Conservation (phyloP, 345 rosid genomes). For the Rhizophora apiculata region DNA sequence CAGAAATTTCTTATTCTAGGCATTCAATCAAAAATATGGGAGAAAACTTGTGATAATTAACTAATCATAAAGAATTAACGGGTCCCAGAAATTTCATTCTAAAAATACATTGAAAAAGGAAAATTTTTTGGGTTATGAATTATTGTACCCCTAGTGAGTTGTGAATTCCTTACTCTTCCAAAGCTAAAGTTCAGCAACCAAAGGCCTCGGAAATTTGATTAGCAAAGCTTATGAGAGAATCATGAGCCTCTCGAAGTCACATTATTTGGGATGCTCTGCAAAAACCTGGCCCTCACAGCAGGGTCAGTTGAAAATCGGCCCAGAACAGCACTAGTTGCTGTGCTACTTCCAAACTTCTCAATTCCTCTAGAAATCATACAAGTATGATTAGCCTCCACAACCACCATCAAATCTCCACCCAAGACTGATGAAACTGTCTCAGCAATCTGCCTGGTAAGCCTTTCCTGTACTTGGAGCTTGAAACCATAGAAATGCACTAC, state of each 20-base stretch:
- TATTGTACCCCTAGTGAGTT: neutral
- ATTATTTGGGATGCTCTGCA: constrained; percentile 50
- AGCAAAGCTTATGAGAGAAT: neutral
- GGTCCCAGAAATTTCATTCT: neutral
- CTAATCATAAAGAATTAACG: neutral
- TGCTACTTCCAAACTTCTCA: constrained; percentile 87
- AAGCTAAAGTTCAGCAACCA: too few species aligned
- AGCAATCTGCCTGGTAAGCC: constrained; percentile 84
- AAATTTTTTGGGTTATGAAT: neutral
- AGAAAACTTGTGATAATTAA: neutral
- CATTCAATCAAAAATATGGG: neutral
- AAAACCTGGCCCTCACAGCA: constrained; percentile 53
- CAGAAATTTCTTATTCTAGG: neutral
- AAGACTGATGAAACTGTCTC: constrained; percentile 63
- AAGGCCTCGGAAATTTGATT: neutral
- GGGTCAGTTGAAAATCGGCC: constrained; percentile 71
- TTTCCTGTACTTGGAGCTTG: constrained; percentile 98
- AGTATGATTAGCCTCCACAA: constrained; percentile 81
- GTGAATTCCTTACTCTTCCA: neutral
- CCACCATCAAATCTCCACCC: constrained; percentile 86
- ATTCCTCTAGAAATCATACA: constrained; percentile 98
- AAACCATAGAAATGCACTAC: constrained; percentile 81
- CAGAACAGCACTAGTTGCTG: constrained; percentile 72
- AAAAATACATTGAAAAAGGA: neutral
- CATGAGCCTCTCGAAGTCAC: constrained; percentile 21